Evolutionary conservation across 116 monocot species (phyloP).

Genomic region (Trichopus zeylanicus): DNA sequence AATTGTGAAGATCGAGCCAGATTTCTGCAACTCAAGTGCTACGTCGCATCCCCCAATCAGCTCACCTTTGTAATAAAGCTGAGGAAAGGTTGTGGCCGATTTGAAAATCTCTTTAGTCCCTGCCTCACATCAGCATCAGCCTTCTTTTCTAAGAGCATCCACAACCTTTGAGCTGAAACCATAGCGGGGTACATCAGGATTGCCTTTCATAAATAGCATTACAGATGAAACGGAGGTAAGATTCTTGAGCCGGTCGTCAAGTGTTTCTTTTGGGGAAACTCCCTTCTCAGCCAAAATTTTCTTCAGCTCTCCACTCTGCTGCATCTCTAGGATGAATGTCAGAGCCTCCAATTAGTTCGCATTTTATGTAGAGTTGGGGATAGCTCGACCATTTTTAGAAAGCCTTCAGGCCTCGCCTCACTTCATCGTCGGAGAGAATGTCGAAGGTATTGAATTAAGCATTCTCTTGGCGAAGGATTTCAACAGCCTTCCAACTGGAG

Average conservation of each 20-base stretch:
- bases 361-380: slow-evolving; percentile 84
- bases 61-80: slow-evolving; percentile 79
- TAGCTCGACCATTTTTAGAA: slow-evolving; percentile 90
- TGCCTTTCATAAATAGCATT: slow-evolving; percentile 92
- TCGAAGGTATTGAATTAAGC: slow-evolving; percentile 65
- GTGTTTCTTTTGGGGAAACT: slow-evolving; percentile 27
- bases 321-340: slow-evolving; percentile 86
- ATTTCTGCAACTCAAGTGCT: slow-evolving; percentile 50
- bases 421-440: slow-evolving; percentile 72
- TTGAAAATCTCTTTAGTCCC: slow-evolving; percentile 80
- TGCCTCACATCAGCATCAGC: no score
- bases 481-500: slow-evolving; percentile 69
- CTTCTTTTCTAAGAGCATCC: slow-evolving; percentile 90
- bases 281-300: slow-evolving; percentile 50
- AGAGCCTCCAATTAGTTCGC: slow-evolving; percentile 85
- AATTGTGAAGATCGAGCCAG: no score
- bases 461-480: slow-evolving; percentile 70
- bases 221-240: slow-evolving; percentile 5
- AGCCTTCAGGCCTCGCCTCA: no score
- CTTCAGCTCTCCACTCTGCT: slow-evolving; percentile 78
- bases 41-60: no score
- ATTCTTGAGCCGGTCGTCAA: slow-evolving; percentile 49
- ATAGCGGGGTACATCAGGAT: slow-evolving; percentile 65
- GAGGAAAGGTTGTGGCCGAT: slow-evolving; percentile 97
- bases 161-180: slow-evolving; percentile 95